Evolutionary conservation across 2,329 filamentous ascomycete species (phyloP).

Genomic region (Hymenoscyphus fructigenus): DNA sequence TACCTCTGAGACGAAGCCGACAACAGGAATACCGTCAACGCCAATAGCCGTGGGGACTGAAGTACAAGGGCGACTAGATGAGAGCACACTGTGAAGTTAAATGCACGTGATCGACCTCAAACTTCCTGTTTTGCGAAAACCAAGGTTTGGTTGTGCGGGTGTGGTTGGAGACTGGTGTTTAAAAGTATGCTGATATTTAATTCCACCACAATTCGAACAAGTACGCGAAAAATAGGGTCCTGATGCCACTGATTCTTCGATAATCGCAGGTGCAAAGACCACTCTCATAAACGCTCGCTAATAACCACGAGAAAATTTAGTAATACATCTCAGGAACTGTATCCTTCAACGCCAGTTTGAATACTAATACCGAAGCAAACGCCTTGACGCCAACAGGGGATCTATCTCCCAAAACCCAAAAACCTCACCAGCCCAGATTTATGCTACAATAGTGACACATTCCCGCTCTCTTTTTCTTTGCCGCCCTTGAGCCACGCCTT

Average conservation of each 20-base stretch:
- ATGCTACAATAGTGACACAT: not conserved
- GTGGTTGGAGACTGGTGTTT: not conserved
- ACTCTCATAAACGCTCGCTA: not conserved
- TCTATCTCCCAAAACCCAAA: not conserved
- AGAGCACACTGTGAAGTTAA: no score
- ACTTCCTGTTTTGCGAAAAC: not conserved
- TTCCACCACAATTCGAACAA: not conserved
- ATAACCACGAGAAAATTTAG: not conserved
- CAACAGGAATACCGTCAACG: not conserved
- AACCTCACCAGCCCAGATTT: not conserved
- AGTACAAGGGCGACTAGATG: no score
- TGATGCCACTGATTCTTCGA: not conserved
- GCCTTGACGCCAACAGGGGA: not conserved
- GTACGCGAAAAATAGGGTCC: not conserved
- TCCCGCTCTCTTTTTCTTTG: not conserved
- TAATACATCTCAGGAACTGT: not conserved
- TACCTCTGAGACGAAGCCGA: not conserved
- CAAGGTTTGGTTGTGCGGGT: not conserved
- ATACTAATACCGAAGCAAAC: not conserved
- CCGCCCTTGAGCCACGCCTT: slow-evolving; percentile 30
- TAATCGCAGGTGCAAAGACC: not conserved
- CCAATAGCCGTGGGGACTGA: not conserved
- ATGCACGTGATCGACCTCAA: not conserved
- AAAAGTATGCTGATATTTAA: not conserved
- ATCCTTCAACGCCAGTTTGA: not conserved